Evolutionary conservation across 139 green algal genomes (phyloP), one percentile per base, ranked within the genome.

Genomic region (Auxenochlorella pyrenoidosa): DNA sequence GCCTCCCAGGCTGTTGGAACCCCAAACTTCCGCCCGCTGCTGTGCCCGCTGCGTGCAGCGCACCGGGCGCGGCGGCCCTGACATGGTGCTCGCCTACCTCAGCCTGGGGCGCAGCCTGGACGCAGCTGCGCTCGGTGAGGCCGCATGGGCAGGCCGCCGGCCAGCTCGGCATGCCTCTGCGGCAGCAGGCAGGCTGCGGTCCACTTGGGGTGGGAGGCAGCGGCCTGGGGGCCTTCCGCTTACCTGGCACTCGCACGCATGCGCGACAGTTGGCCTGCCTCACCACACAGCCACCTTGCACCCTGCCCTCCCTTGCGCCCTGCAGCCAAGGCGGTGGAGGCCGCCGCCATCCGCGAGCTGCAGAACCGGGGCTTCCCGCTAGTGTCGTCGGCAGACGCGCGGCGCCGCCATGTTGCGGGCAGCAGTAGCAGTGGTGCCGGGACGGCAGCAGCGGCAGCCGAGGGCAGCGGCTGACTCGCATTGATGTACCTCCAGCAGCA

Each of bases 61-160:
- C 38, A 73, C n/a, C 24, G 83, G 87, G 1, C 77, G 78, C 30
- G 89, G 86, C 13, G 90, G 91, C 12, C 82, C 71, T 0, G 59
- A 73, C 51, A 87, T 92, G 51, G 90, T 90, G 75, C 82, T 89
- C 6, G 89, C 85, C 1, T 95, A 92, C 78, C 41, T 95, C 13
- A 38, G 83, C 36, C 30, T 95, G 43, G 66, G n/a, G 18, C 63
- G 79, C 16, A 92, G 90, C 18, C 79, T 92, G 75, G 65, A 58
- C 24, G 79, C 60, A 3, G 73, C 78, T 26, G 44, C 72, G 13
- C 38, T 84, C 18, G 79, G 79, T 84, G 40, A 38, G 79, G 47
- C 47, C 22, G 12, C 16, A 4, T 28, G 54, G 16, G 54, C 54
- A 63, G 54, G 18, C 10, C 54, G 15, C 54, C 22, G 2, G 12